These are phyloP conservation scores for Beta macrorhiza DNA, from an alignment of 179 eudicot genomes.

Conservation along the genomic window DNA sequence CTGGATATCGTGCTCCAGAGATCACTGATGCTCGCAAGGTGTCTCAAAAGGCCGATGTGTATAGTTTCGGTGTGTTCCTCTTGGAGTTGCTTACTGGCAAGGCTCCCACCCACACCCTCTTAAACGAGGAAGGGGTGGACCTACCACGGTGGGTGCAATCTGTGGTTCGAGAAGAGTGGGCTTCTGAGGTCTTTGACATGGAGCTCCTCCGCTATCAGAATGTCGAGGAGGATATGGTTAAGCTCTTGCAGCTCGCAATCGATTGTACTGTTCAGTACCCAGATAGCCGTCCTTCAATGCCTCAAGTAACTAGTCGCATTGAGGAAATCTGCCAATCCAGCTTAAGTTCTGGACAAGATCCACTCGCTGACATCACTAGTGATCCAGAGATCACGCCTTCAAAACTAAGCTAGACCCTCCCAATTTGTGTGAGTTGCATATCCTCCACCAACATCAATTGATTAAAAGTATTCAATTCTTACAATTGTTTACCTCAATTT, in stretches of 20 bases:
- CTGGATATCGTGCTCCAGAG: slow-evolving; percentile 83
- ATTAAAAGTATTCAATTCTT: slow-evolving; percentile 25
- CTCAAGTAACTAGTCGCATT: slow-evolving; percentile 44
- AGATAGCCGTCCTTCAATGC: slow-evolving; percentile 68
- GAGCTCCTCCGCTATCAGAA: slow-evolving; percentile 71
- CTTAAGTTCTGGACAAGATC: slow-evolving; percentile 20
- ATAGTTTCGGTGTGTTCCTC: slow-evolving; percentile 73
- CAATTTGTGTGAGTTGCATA: slow-evolving; percentile 15
- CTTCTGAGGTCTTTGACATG: slow-evolving; percentile 67
- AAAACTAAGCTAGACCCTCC: slow-evolving; percentile 26
- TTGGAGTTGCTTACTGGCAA: slow-evolving; percentile 73
- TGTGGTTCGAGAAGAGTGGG: slow-evolving; percentile 73
- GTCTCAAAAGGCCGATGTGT: slow-evolving; percentile 75
- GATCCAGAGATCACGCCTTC: slow-evolving; percentile 25
- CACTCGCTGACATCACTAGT: slow-evolving; percentile 31
- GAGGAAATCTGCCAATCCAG: slow-evolving; percentile 48
- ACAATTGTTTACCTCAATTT: slow-evolving; percentile 15
- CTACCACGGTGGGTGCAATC: slow-evolving; percentile 86
- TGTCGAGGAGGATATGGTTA: slow-evolving; percentile 82
- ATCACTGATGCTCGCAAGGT: slow-evolving; percentile 61
- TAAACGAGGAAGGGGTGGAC: slow-evolving; percentile 83
- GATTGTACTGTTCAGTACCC: slow-evolving; percentile 73
- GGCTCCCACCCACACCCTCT: slow-evolving; percentile 56
- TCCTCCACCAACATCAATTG: slow-evolving; percentile 17
- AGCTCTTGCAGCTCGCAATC: slow-evolving; percentile 63